A percentile compares a stretch with the other conserved stretches of the same genome.
These are phyloP conservation scores for Psophocarpus tetragonolobus DNA, from an alignment of 306 rosid species.

Conservation along the genomic window DNA sequence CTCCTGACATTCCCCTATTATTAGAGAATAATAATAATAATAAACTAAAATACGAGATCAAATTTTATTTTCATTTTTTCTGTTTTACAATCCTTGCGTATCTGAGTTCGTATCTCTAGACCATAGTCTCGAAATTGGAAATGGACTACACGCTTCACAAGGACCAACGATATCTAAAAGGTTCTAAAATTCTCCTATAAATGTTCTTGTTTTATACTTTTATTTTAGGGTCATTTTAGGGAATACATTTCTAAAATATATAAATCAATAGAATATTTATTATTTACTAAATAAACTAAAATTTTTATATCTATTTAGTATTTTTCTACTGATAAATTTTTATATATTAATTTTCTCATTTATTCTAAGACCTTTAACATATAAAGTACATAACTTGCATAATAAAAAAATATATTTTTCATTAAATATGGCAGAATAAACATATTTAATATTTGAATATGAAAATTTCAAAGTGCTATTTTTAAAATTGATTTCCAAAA, in stretches of 20 bases:
- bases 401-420: too few species aligned
- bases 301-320: neutral
- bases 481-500: too few species aligned
- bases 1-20: too few species aligned
- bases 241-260: neutral
- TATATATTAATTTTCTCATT: neutral
- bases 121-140: slow-evolving; percentile 11
- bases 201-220: neutral
- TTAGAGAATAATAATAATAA: too few species aligned
- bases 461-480: neutral
- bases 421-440: too few species aligned
- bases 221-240: neutral
- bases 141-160: slow-evolving; percentile 19
- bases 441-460: neutral
- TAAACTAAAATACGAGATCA: neutral
- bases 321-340: neutral
- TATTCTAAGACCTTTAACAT: neutral
- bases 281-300: neutral
- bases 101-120: neutral
- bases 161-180: neutral
- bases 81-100: neutral
- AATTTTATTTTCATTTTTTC: neutral
- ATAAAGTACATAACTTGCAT: too few species aligned
- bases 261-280: neutral
- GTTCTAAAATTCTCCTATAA: slow-evolving; percentile 8